Percentiles rank a stretch among this genome's conserved stretches.
phyloP scores from a whole-genome alignment of 352 stramenopile species.

The Pythium guiyangense region DNA sequence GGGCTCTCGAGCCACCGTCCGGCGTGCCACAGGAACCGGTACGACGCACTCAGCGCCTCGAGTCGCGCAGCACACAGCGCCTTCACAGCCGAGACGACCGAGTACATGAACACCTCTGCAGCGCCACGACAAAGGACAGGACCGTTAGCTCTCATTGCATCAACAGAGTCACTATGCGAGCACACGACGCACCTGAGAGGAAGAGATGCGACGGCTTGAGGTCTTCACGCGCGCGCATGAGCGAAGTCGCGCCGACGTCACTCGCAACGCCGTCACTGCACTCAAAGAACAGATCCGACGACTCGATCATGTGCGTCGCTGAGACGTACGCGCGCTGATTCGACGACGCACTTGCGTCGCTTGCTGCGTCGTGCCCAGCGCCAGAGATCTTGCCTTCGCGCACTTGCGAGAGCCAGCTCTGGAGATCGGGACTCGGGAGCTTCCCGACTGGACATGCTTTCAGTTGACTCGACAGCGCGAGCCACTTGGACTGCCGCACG shows the following conservation, averaged over 20 bases:
- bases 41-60: constrained; percentile 44
- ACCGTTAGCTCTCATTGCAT: not conserved
- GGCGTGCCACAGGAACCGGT: constrained; percentile 54
- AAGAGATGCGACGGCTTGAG: constrained; percentile 36
- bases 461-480: constrained; percentile 67
- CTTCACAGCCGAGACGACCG: constrained; percentile 51
- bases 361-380: constrained; percentile 51
- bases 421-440: constrained; percentile 45
- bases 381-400: constrained; percentile 77
- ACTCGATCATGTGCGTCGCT: constrained; percentile 4
- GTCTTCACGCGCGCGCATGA: constrained; percentile 32
- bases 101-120: constrained; percentile 53
- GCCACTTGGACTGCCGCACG: constrained; percentile 52
- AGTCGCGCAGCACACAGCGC: constrained; percentile 43
- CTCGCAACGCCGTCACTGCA: not conserved
- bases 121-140: not conserved
- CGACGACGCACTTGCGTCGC: constrained; percentile 15
- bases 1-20: constrained; percentile 52
- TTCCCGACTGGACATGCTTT: constrained; percentile 48
- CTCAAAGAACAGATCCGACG: constrained; percentile 25
- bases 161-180: not conserved
- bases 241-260: constrained; percentile 19
- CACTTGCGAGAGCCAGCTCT: constrained; percentile 74
- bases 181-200: constrained; percentile 16
- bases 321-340: constrained; percentile 9